phyloP scores from a whole-genome alignment of 192 early-diverging fungal genomes.

The Podila epicladia region DNA sequence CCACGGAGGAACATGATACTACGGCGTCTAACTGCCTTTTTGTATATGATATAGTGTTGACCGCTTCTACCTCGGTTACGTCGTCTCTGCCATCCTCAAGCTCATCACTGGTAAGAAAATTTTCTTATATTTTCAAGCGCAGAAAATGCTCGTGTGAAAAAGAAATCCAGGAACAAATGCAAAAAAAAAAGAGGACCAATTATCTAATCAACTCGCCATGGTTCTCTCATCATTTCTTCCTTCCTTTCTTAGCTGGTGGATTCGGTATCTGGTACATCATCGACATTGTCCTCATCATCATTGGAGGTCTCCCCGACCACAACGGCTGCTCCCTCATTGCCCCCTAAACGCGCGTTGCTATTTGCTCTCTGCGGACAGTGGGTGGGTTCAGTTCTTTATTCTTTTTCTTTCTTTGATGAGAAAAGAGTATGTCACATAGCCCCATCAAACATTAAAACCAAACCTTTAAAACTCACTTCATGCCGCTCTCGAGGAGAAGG shows the following conservation, averaged over 20 bases:
- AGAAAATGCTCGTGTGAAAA: too few relatives aligned
- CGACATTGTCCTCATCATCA: constrained; percentile 51
- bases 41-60: constrained; percentile 51
- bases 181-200: too few relatives aligned
- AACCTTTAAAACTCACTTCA: too few relatives aligned
- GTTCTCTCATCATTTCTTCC: neutral
- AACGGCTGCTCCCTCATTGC: constrained; percentile 49
- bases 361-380: too few relatives aligned
- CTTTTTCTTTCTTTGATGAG: too few relatives aligned
- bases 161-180: too few relatives aligned
- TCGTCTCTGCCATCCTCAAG: constrained; percentile 58
- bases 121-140: too few relatives aligned
- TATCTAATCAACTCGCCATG: neutral
- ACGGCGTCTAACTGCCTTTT: neutral
- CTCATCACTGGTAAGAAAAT: constrained; percentile 34
- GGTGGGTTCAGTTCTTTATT: too few relatives aligned
- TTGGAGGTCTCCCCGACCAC: constrained; percentile 53
- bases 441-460: too few relatives aligned
- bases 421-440: too few relatives aligned
- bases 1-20: too few relatives aligned
- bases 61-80: constrained; percentile 67
- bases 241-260: constrained; percentile 38
- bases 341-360: constrained; percentile 10
- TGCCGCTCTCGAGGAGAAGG: too few relatives aligned
- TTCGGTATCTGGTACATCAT: constrained; percentile 62